Evolutionary conservation across 179 eudicot species (phyloP), one percentile per base, ranked within the genome.

Genomic region (Carnegiea gigantea): DNA sequence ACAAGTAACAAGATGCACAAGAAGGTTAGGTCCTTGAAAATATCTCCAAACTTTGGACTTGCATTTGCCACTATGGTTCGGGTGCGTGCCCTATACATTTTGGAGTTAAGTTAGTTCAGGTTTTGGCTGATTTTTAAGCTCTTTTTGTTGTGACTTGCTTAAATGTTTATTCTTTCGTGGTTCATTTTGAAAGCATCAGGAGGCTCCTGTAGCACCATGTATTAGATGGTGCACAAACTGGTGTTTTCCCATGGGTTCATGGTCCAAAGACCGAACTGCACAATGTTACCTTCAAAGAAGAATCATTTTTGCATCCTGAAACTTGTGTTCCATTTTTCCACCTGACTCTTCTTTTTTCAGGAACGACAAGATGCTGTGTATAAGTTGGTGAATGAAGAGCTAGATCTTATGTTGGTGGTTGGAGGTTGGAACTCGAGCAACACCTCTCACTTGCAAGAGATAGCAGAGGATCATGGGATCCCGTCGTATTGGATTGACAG

Each of bases 281-380:
- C 40, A 23, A 21, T 67, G 17, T 67, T 30, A 65, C 33, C 70
- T 51, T 51, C 57, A 62, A 62, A 62, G 33, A 40, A 57, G 78
- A 11, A 17, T 77, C n/a, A 23, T 3, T 70, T 15, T 6, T 33
- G 33, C 7, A 30, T 46, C 28, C 54, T 5, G 21, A 46, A 54
- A 46, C 51, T 65, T 48, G 23, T 40, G 38, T 18, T 79, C 71
- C 71, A 24, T 24, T 7, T 15, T 26, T 13, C 68, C 12, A 65
- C 12, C 74, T 33, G 54, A 48, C 44, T 71, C 51, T 75, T 82
- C 70, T 53, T 75, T 80, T 80, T 77, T 46, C 87, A 96, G 99
- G 98, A 94, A 89, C 92, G 99, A 60, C 99, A 96, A 91, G 99
- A 96, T 86, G 99, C 99, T 15, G 94, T 96, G 97, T 94, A 96